phyloP scores from a whole-genome alignment of 805 yeast genomes.

The Saccharomycopsis synnaedendra region DNA sequence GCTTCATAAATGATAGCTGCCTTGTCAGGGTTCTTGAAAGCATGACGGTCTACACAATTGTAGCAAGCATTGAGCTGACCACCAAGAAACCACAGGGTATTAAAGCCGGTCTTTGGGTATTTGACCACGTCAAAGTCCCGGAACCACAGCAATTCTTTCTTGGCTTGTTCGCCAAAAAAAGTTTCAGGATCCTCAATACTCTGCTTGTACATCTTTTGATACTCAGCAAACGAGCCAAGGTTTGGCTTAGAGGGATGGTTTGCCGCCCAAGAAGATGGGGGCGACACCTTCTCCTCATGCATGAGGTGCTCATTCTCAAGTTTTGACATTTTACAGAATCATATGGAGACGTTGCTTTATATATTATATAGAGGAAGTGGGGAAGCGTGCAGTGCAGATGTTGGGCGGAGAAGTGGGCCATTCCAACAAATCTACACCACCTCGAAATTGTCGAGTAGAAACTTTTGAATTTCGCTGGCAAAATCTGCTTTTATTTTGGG shows the following conservation, averaged over 20 bases:
- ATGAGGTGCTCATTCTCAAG: conserved; percentile 23
- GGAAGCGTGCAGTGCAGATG: not conserved
- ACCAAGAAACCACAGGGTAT: conserved; percentile 65
- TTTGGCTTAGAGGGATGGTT: conserved; percentile 35
- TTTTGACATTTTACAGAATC: conserved; percentile 2
- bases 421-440: not conserved
- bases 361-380: not conserved
- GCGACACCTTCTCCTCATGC: conserved; percentile 20
- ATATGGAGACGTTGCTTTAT: not conserved
- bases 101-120: conserved; percentile 28
- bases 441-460: conserved; percentile 14
- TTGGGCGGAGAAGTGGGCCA: not conserved
- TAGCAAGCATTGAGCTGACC: conserved; percentile 74
- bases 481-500: conserved; percentile 2
- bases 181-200: conserved; percentile 42
- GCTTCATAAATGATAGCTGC: conserved; percentile 73
- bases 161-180: conserved; percentile 46
- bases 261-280: conserved; percentile 14
- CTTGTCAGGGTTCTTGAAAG: conserved; percentile 57
- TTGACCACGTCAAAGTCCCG: conserved; percentile 38
- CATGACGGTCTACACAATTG: conserved; percentile 78
- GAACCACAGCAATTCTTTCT: conserved; percentile 39
- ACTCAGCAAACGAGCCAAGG: conserved; percentile 37
- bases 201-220: conserved; percentile 39
- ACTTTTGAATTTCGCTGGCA: conserved; percentile 5